phyloP scores from a whole-genome alignment of 306 rosid genomes.

The Potentilla sterilis region DNA sequence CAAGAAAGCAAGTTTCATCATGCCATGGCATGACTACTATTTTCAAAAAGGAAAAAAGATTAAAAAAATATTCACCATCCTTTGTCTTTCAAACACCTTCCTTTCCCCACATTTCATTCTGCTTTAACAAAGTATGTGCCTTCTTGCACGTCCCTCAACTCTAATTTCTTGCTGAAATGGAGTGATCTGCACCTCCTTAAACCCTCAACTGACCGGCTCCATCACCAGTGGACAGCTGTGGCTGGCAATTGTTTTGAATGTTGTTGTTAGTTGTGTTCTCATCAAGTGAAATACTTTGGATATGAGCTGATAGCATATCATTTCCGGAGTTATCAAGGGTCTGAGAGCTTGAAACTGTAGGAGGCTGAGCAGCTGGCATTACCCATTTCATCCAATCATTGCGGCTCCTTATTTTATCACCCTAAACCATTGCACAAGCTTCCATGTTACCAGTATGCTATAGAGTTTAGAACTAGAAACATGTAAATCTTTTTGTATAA shows the following conservation, averaged over 20 bases:
- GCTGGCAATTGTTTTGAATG: slow-evolving; percentile 28
- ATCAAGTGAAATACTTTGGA: slow-evolving; percentile 47
- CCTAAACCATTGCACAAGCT: slow-evolving; percentile 40
- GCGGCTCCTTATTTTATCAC: slow-evolving; percentile 73
- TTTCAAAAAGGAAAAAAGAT: slow-evolving; percentile 24
- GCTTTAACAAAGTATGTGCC: slow-evolving; percentile 22
- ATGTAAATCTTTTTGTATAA: neutral
- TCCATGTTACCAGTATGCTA: neutral
- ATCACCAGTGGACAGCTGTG: slow-evolving; percentile 35
- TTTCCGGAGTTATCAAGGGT: slow-evolving; percentile 34
- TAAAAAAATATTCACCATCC: slow-evolving; percentile 31
- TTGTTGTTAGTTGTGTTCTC: slow-evolving; percentile 28
- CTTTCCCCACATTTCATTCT: slow-evolving; percentile 26
- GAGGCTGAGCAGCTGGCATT: slow-evolving; percentile 48
- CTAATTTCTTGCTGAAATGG: slow-evolving; percentile 54
- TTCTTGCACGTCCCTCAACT: slow-evolving; percentile 29
- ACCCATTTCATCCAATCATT: slow-evolving; percentile 71
- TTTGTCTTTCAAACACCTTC: slow-evolving; percentile 27
- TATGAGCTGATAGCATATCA: slow-evolving; percentile 45
- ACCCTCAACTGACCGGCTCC: slow-evolving; percentile 34
- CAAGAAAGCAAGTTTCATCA: slow-evolving; percentile 38
- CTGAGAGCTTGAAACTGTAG: slow-evolving; percentile 34
- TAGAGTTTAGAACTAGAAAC: neutral
- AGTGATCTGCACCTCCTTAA: slow-evolving; percentile 38
- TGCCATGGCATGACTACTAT: slow-evolving; percentile 33